These are phyloP conservation scores for Phytophthora pisi DNA, from an alignment of 352 stramenopile species.

Conservation along the genomic window DNA sequence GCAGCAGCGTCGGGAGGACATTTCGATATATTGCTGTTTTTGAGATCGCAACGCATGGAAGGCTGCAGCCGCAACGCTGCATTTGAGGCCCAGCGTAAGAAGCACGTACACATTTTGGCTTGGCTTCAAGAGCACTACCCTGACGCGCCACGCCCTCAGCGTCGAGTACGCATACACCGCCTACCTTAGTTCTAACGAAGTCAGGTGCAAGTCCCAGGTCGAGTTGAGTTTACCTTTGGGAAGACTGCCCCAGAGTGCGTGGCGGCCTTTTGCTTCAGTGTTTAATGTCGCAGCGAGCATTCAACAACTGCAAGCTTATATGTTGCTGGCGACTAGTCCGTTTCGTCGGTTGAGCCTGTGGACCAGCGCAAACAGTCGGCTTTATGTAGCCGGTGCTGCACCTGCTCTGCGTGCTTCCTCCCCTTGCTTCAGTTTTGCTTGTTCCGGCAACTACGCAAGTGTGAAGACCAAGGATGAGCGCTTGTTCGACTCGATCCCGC, in stretches of 20 bases:
- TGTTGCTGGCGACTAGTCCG: constrained; percentile 14
- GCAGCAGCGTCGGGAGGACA: constrained; percentile 30
- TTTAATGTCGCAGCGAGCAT: not conserved
- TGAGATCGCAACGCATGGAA: constrained; percentile 22
- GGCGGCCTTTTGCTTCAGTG: not conserved
- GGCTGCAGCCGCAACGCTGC: constrained; percentile 36
- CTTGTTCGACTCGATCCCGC: not conserved
- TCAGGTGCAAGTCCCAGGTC: not conserved
- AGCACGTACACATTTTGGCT: constrained; percentile 29
- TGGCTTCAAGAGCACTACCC: constrained; percentile 41
- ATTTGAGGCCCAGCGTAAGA: constrained; percentile 31
- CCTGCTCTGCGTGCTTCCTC: not conserved
- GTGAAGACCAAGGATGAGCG: constrained; percentile 5
- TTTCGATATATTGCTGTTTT: constrained; percentile 35
- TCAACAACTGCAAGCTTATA: not conserved
- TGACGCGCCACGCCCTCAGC: constrained; percentile 20
- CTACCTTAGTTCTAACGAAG: not conserved
- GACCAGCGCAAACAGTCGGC: not conserved
- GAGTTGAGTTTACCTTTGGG: not conserved
- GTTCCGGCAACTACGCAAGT: constrained; percentile 6
- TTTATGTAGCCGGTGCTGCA: constrained; percentile 10
- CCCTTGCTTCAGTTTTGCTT: constrained; percentile 14
- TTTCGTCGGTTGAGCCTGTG: constrained; percentile 28
- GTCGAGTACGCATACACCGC: constrained; percentile 11
- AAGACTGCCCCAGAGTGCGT: constrained; percentile 4